Evolutionary conservation across 371 early-diverging fungal species (phyloP), one percentile per base, ranked within the genome.

Genomic region (Lichtheimia ornata): DNA sequence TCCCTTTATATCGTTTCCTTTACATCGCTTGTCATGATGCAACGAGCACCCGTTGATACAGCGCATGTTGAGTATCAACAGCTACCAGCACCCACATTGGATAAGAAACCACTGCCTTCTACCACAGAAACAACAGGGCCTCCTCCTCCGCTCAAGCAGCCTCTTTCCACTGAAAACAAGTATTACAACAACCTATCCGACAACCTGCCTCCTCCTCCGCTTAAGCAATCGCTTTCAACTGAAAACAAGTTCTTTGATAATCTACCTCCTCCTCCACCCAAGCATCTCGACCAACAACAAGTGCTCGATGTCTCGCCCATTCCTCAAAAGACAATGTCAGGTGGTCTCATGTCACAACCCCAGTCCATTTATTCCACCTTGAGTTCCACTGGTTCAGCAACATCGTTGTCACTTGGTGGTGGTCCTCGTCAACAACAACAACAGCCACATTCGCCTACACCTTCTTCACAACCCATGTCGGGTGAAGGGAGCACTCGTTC

Each of bases 401-500:
- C 9, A 3, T 56, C 56, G 6, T 28, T 56, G 45, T 44, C 56
- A 6, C 17, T 55, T 43, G 40, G 30, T 9, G 18, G 30, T 15
- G 18, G 25, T 15, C 6, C 27, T 22, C 52, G 52, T 5, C 27
- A 52, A 25, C 51, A 13, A 13, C 14, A 1, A 11, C 22, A 22
- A 4, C 35, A 35, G 9, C 58, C 62, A 6, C 41, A 43, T 14
- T 62, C 57, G 17, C 51, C 63, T 0, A 56, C 57, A 50, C 57
- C 63, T 11, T 45, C 44, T 24, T 47, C 44, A 14, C 44, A 35
- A 18, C 61, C 27, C 1, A 47, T 22, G 18, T n/a, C 18, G 4
- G 47, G 47, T 47, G 59, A 15, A 30, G 61, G 61, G 13, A 61
- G 61, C 17, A 61, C 61, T 27, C 53, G 61, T 15, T 49, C 61